Conservation (phyloP, 2,329 filamentous ascomycete species). For the Ilyonectria sp. region DNA sequence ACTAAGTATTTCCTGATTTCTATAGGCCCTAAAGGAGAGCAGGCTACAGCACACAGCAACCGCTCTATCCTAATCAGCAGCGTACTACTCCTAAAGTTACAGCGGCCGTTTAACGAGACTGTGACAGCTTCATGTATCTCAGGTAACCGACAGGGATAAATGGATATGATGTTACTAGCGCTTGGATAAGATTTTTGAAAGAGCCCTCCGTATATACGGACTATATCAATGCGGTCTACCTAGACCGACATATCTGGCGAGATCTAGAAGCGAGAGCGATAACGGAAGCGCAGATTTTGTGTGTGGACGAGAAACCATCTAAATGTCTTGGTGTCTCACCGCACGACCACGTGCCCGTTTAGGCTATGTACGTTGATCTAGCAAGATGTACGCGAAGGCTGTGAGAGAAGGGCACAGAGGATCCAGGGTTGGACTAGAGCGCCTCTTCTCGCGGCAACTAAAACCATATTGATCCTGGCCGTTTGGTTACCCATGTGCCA, state of each 20-base stretch:
- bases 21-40: no score
- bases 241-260: not conserved
- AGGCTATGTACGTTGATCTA: slow-evolving; percentile 20
- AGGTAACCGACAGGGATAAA: no score
- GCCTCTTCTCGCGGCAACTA: not conserved
- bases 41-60: no score
- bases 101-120: no score
- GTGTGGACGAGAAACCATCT: slow-evolving; percentile 4
- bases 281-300: slow-evolving; percentile 2
- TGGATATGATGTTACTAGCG: no score
- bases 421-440: not conserved
- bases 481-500: not conserved
- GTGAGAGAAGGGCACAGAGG: not conserved
- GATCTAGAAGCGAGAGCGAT: slow-evolving; percentile 23
- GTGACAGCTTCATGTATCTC: no score
- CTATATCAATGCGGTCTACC: not conserved
- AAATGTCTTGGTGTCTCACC: slow-evolving; percentile 11
- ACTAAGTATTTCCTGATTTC: no score
- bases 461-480: not conserved
- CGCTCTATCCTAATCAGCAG: no score
- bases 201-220: no score
- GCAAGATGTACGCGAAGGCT: not conserved
- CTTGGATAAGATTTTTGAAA: no score
- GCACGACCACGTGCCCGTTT: slow-evolving; percentile 28
- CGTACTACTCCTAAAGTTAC: no score